A percentile compares a stretch with the other conserved stretches of the same genome.
These are phyloP conservation scores for Rhodotorula sp. DNA, from an alignment of 1,284 basidiomycete genomes.

Conservation along the genomic window DNA sequence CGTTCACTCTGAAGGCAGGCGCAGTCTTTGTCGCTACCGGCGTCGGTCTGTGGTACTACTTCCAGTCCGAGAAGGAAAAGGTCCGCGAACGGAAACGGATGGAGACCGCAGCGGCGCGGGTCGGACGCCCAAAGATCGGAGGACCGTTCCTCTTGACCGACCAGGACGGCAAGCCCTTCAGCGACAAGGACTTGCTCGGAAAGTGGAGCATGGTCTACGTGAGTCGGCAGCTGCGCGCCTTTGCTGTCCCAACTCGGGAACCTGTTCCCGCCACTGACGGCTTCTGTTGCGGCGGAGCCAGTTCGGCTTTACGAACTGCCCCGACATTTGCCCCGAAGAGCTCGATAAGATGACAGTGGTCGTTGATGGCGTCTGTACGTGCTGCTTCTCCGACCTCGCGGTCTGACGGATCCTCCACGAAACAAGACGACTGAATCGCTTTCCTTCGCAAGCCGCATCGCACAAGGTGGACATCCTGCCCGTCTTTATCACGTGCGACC, in stretches of 20 bases:
- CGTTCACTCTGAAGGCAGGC: constrained; percentile 83
- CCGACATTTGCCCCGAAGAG: constrained; percentile 98
- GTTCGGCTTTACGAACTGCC: constrained; percentile 96
- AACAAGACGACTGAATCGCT: constrained; percentile 46
- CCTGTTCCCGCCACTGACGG: neutral
- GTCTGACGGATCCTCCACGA: neutral
- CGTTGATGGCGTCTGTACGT: constrained; percentile 70
- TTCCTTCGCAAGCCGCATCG: constrained; percentile 55
- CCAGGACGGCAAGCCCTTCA: constrained; percentile 69
- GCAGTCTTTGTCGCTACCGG: constrained; percentile 80
- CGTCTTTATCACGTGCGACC: constrained; percentile 94
- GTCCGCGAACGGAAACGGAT: constrained; percentile 64
- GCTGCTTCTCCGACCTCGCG: too few relatives aligned
- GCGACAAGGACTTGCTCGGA: constrained; percentile 78
- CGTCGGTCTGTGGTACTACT: constrained; percentile 80
- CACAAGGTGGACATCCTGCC: constrained; percentile 68
- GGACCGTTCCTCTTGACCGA: constrained; percentile 80
- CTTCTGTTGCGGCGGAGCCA: constrained; percentile 3
- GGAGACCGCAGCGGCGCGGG: constrained; percentile 50
- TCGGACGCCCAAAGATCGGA: constrained; percentile 74
- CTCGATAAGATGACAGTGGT: constrained; percentile 91
- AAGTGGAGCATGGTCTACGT: constrained; percentile 80
- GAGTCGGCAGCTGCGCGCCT: constrained; percentile 17
- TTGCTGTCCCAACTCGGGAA: neutral
- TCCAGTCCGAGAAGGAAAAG: constrained; percentile 79